A percentile compares a stretch with the other conserved stretches of the same genome.
Evolutionary conservation across 2,329 filamentous ascomycete genomes (phyloP).

Genomic region (Dendrostoma leiphaemia): DNA sequence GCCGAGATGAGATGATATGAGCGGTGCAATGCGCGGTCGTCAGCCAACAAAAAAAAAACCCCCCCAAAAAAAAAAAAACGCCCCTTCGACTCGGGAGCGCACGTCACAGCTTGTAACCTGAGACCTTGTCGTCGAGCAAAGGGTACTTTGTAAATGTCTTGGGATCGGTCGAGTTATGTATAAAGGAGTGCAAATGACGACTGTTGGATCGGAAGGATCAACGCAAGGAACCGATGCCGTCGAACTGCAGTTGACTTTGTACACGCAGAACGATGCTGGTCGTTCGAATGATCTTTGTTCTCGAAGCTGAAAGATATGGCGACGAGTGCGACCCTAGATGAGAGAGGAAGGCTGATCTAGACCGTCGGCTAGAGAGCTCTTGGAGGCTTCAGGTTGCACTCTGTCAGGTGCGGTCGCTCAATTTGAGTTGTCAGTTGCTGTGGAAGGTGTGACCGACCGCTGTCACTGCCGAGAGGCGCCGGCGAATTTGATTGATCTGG

Average conservation of each 20-base stretch:
- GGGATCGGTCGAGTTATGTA: background rate
- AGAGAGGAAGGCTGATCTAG: background rate
- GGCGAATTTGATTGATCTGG: too few species aligned
- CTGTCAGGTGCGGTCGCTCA: background rate
- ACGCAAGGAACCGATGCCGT: background rate
- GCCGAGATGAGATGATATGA: background rate
- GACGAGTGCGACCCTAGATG: background rate
- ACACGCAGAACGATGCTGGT: too few species aligned
- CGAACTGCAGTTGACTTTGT: background rate
- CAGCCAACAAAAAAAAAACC: background rate
- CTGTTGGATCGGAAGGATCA: background rate
- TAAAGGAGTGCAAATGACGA: background rate
- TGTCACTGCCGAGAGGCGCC: too few species aligned
- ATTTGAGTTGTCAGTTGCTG: background rate
- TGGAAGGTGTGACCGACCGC: background rate
- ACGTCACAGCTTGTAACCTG: background rate
- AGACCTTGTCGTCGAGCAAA: background rate
- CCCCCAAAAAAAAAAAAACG: background rate
- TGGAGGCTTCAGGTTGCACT: background rate
- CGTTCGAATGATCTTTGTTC: too few species aligned
- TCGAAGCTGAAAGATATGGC: background rate
- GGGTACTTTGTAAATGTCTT: too few species aligned
- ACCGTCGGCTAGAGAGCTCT: background rate
- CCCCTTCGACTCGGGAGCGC: background rate
- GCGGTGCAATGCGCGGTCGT: background rate